Percentiles rank a stretch among this genome's conserved stretches.
Conservation (phyloP, 768 basidiomycete genomes). For the Suillus variegatus region DNA sequence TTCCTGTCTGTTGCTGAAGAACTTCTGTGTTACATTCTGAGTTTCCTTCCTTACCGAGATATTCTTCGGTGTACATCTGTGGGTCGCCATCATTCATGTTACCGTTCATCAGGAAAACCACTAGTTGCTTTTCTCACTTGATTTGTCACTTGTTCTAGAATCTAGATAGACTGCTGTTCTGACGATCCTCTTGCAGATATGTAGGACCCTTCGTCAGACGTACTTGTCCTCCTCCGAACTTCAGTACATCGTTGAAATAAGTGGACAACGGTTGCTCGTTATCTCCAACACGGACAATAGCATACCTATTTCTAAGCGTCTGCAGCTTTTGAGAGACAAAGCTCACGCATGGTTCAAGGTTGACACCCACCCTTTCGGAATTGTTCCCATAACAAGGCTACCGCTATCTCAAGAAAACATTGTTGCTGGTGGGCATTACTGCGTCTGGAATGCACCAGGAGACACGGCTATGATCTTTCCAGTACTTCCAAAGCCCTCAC, state of each 20-base stretch:
- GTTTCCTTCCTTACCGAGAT: background rate
- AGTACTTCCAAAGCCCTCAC: background rate
- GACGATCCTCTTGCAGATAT: background rate
- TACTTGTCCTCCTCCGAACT: background rate
- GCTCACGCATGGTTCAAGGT: background rate
- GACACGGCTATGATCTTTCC: background rate
- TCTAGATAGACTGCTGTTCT: background rate
- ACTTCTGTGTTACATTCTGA: background rate
- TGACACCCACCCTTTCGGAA: background rate
- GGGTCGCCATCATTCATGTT: too few species aligned
- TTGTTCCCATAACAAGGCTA: background rate
- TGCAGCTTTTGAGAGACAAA: background rate
- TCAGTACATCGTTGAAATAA: background rate
- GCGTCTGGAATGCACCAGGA: background rate
- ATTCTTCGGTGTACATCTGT: background rate
- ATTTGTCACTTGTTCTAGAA: too few species aligned
- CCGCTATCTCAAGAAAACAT: rapidly evolving
- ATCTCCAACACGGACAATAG: background rate
- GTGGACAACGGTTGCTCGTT: background rate
- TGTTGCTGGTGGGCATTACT: background rate
- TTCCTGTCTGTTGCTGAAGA: background rate
- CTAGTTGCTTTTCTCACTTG: too few species aligned
- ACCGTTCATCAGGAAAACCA: too few species aligned
- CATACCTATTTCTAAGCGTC: background rate
- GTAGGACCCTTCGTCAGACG: background rate